Evolutionary conservation across 768 basidiomycete genomes (phyloP), one percentile per base, ranked within the genome.

Genomic region (Mrakia gelida): DNA sequence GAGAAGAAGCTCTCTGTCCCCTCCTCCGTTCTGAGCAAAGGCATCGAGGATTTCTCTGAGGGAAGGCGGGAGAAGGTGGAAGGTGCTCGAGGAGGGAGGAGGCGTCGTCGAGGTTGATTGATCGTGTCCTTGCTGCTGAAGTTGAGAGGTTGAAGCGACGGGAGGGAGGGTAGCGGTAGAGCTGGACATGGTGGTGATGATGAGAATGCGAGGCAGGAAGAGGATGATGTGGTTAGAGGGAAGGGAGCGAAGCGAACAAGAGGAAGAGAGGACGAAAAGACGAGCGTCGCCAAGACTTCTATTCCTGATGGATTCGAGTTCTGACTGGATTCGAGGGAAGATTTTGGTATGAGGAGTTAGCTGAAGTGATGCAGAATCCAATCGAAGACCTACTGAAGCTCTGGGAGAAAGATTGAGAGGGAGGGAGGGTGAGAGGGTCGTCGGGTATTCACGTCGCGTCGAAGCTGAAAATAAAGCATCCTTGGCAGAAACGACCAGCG

Each of bases 1-100:
- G 49, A 96, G 88, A 30, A 97, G 87, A 89, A 95, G 91, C 75
- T 95, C 93, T 32, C 94, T 88, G 87, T 97, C 95, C 59, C 93
- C 94, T 79, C 95, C 92, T 79, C 95, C 95, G 82, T 90, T 92
- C 52, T 89, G 85, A 75, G 89, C 88, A 86, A 95, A 97, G 9
- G 94, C 94, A 54, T 88, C 88, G 32, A 97, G 89, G 61, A 97
- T 94, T 81, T 95, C 93, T 68, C 91, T 89, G 63, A 97, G 87
- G 79, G 86, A 90, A 0, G 95, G 93, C 0, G 94, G 92, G 34
- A 93, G 89, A 10, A 26, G 59, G 9, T 28, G 59, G 28, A 28
- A n/a, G 26, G 59, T 26, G 59, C 2, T 9, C 26, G 59, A 59
- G 5, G 9, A 59, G 59, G 59, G 59, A 56, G 56, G 56, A 59